These are phyloP conservation scores for Beauveria rudraprayagi DNA, from an alignment of 2,329 filamentous ascomycete genomes.

Conservation along the genomic window DNA sequence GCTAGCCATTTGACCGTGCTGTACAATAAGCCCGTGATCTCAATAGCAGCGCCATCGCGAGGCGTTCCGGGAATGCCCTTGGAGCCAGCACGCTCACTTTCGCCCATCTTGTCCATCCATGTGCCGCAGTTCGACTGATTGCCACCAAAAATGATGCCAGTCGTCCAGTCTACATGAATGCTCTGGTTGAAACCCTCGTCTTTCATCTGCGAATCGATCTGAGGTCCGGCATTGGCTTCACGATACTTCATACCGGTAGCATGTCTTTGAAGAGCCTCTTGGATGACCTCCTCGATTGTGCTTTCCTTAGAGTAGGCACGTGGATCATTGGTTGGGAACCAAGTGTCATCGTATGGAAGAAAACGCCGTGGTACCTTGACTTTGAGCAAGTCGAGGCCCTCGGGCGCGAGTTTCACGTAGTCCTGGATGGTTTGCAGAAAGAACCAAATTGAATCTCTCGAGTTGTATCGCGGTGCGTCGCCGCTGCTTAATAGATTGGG, in stretches of 20 bases:
- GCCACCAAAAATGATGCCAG: constrained; percentile 84
- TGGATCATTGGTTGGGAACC: constrained; percentile 74
- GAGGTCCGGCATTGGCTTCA: constrained; percentile 85
- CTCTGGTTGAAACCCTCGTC: constrained; percentile 87
- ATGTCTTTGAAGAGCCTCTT: constrained; percentile 88
- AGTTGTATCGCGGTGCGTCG: constrained; percentile 84
- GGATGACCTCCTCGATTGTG: constrained; percentile 80
- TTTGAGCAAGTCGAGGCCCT: constrained; percentile 65
- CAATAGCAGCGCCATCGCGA: constrained; percentile 86
- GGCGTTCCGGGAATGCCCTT: constrained; percentile 96
- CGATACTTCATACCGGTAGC: constrained; percentile 85
- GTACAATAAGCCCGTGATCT: constrained; percentile 90
- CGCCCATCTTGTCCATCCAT: constrained; percentile 99
- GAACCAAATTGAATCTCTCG: constrained; percentile 95
- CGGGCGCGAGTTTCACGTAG: constrained; percentile 72
- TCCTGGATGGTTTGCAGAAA: constrained; percentile 95
- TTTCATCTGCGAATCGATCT: constrained; percentile 88
- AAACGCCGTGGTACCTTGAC: constrained; percentile 78
- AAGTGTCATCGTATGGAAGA: constrained; percentile 90
- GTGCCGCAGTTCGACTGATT: constrained; percentile 94
- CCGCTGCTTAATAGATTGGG: constrained; percentile 87
- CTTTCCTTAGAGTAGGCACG: constrained; percentile 80
- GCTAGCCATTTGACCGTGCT: constrained; percentile 79
- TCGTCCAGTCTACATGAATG: constrained; percentile 84
- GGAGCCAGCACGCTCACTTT: constrained; percentile 80